Evolutionary conservation across 2,329 filamentous ascomycete species (phyloP).

Genomic region (Pseudogymnoascus sp.): DNA sequence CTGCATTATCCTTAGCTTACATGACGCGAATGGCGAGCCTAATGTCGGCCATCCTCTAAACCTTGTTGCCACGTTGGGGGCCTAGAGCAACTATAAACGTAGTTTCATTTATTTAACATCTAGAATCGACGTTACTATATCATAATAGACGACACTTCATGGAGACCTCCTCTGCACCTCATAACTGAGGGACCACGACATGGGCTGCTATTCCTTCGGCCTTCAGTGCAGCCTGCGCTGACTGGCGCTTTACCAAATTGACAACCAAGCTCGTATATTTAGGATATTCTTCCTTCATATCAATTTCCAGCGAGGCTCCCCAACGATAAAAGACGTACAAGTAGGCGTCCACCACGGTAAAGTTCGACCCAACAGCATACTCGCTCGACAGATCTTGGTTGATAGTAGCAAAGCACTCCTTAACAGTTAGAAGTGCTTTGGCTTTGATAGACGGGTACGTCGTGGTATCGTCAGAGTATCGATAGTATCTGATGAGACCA

Average conservation of each 20-base stretch:
- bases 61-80: too few species aligned
- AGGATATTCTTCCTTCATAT: slow-evolving; percentile 20
- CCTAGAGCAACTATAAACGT: too few species aligned
- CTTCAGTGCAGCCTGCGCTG: slow-evolving; percentile 11
- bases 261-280: slow-evolving; percentile 16
- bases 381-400: slow-evolving; percentile 21
- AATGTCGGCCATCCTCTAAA: neutral
- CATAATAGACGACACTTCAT: slow-evolving; percentile 9
- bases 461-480: slow-evolving; percentile 22
- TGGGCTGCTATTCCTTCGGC: slow-evolving; percentile 12
- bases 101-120: too few species aligned
- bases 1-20: neutral
- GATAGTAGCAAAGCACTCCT: slow-evolving; percentile 21
- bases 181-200: slow-evolving; percentile 19
- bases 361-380: slow-evolving; percentile 23
- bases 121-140: too few species aligned
- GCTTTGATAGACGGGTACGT: slow-evolving; percentile 17
- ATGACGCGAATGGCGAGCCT: neutral
- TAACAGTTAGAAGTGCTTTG: slow-evolving; percentile 20
- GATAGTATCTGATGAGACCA: slow-evolving; percentile 21
- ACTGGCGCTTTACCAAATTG: slow-evolving; percentile 13
- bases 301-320: slow-evolving; percentile 18
- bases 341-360: slow-evolving; percentile 31
- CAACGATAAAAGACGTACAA: slow-evolving; percentile 30
- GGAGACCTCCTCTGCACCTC: neutral